A percentile compares a stretch with the other conserved stretches of the same genome.
Evolutionary conservation across 805 yeast species (phyloP).

Genomic region (Saccharomyces cerevisiae): DNA sequence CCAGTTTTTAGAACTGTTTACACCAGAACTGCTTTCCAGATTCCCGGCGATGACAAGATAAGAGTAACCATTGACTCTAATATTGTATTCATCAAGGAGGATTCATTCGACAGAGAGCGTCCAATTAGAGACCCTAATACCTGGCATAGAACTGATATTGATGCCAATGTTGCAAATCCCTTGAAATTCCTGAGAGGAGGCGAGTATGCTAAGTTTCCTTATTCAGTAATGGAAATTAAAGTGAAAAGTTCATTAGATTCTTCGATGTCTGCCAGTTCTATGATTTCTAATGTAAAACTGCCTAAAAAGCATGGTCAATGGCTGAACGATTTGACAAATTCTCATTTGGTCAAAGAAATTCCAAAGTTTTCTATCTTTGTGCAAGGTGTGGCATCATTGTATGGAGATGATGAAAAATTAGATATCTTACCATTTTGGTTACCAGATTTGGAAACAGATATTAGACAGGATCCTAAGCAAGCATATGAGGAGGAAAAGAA

Average conservation of each 20-base stretch:
- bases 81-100: slow-evolving; percentile 81
- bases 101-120: slow-evolving; percentile 69
- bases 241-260: slow-evolving; percentile 37
- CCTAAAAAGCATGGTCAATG: slow-evolving; percentile 54
- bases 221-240: slow-evolving; percentile 81
- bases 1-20: slow-evolving; percentile 83
- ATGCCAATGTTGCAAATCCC: slow-evolving; percentile 63
- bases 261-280: slow-evolving; percentile 24
- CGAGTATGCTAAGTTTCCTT: slow-evolving; percentile 77
- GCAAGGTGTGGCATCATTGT: slow-evolving; percentile 85
- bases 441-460: slow-evolving; percentile 76
- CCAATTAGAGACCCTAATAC: slow-evolving; percentile 82
- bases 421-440: slow-evolving; percentile 93
- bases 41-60: slow-evolving; percentile 92
- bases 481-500: slow-evolving; percentile 61
- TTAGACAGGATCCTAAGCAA: slow-evolving; percentile 68
- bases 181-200: slow-evolving; percentile 72
- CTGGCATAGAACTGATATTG: slow-evolving; percentile 93
- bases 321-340: slow-evolving; percentile 78
- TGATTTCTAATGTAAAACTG: slow-evolving; percentile 22
- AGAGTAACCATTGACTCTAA: slow-evolving; percentile 88
- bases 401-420: slow-evolving; percentile 73
- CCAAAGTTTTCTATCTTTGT: slow-evolving; percentile 89
- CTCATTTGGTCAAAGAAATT: slow-evolving; percentile 84
- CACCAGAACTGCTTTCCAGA: slow-evolving; percentile 92